Base-by-base conservation (phyloP, 306 rosid genomes). In the Cucurbita argyrosperma region DNA sequence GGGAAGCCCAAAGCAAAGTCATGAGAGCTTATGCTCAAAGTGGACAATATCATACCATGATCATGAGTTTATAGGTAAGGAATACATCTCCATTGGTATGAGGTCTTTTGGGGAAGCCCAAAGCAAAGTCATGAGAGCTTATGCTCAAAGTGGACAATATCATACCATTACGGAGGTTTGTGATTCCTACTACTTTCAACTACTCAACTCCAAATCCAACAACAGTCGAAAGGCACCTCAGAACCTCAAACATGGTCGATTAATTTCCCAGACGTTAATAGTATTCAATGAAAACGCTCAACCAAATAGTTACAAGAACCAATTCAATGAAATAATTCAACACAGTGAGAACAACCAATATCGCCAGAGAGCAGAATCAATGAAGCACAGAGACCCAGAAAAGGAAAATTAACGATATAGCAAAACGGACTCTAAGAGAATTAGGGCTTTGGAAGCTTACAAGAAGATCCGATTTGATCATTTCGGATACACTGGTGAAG, bases 381-480 rank as follows among this genome's bases (percentile, higher is more conserved):
- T 47, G 75, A 72, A 10, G 21, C 37, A 19, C 4, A 42, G 67
- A 56, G n/a, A 54, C 16, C 18, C 1, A 54, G 0, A 54, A 54
- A 0, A 19, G 13, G 38, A 6, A 4, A 38, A 38, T n/a, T 15
- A 54, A 19, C n/a, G 5, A 54, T 12, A 21, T 1, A 21, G 39
- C 9, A 39, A n/a, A 8, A 39, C 6, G 66, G 54, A 74, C 57
- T 57, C 8, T 1, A 53, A 57, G 40, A 45, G 40, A 37, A 71
- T 71, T 47, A 71, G 66, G 40, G 65, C 37, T 70, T 60, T 78
- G 55, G 21, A 74, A 77, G 45, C 59, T 74, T 76, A 93, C 98
- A 83, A 88, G 90, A 78, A 94, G 92, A 82, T 94, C 97, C 2
- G 91, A 88, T 84, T 84, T 87, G 88, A 91, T 73, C 91, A 94